phyloP scores from a whole-genome alignment of 495 filamentous ascomycete genomes.

The Rostrohypoxylon terebratum region DNA sequence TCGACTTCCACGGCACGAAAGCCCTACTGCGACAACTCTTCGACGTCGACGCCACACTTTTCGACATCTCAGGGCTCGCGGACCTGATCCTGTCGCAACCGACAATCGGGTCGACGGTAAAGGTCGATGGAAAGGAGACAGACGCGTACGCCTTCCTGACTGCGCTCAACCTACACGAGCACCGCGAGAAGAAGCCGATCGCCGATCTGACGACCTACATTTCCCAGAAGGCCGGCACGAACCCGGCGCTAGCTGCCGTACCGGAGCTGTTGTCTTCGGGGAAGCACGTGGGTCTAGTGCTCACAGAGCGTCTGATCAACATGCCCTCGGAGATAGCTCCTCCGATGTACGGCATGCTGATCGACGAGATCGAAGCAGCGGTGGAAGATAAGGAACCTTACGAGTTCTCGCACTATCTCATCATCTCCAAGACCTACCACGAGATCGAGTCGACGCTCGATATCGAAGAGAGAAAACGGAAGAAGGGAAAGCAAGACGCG shows the following conservation, averaged over 20 bases:
- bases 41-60: constrained; percentile 83
- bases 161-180: constrained; percentile 84
- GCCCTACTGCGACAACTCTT: constrained; percentile 92
- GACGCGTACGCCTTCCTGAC: constrained; percentile 97
- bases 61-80: constrained; percentile 86
- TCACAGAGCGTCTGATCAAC: constrained; percentile 94
- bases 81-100: constrained; percentile 92
- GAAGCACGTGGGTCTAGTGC: constrained; percentile 77
- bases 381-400: constrained; percentile 93
- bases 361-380: constrained; percentile 91
- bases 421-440: constrained; percentile 88
- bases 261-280: constrained; percentile 65
- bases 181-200: constrained; percentile 78
- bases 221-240: constrained; percentile 65
- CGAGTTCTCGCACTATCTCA: constrained; percentile 90
- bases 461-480: constrained; percentile 71
- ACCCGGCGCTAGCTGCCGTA: constrained; percentile 65
- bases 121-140: constrained; percentile 91
- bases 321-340: constrained; percentile 91
- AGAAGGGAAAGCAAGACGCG: constrained; percentile 74
- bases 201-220: constrained; percentile 79
- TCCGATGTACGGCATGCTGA: constrained; percentile 95
- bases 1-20: constrained; percentile 97
- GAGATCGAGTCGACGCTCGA: constrained; percentile 88
- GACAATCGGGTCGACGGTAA: constrained; percentile 91